Conservation (phyloP, 2,329 filamentous ascomycete species). For the Phaeosphaeria sp. region DNA sequence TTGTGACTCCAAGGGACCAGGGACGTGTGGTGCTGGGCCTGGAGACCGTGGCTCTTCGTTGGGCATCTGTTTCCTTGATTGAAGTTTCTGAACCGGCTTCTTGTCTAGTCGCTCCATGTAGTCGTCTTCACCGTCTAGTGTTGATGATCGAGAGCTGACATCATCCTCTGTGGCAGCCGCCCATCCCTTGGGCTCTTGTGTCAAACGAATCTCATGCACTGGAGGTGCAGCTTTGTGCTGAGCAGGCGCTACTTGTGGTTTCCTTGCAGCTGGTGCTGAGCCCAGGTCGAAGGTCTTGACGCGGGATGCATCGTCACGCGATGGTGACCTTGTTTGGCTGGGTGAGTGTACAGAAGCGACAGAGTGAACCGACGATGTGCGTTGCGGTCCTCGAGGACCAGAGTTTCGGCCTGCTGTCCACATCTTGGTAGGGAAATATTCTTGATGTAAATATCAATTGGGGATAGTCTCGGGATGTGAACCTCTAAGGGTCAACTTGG, state of each 20-base stretch:
- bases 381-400: slow-evolving; percentile 28
- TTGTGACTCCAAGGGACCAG: slow-evolving; percentile 46
- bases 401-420: slow-evolving; percentile 40
- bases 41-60: slow-evolving; percentile 27
- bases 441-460: neutral
- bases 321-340: slow-evolving; percentile 7
- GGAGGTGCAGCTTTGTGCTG: neutral
- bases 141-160: slow-evolving; percentile 40
- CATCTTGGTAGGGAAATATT: slow-evolving; percentile 23
- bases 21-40: slow-evolving; percentile 31
- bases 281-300: neutral
- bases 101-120: slow-evolving; percentile 40
- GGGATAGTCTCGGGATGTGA: neutral
- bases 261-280: neutral
- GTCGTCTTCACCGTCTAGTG: slow-evolving; percentile 40
- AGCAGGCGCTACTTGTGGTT: neutral
- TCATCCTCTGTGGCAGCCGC: slow-evolving; percentile 37
- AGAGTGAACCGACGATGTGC: slow-evolving; percentile 40
- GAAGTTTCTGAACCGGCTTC: slow-evolving; percentile 25
- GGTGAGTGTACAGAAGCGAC: slow-evolving; percentile 37
- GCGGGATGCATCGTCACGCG: slow-evolving; percentile 16
- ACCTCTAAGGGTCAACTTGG: slow-evolving; percentile 1
- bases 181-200: neutral
- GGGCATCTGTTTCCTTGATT: slow-evolving; percentile 19
- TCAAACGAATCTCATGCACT: neutral